These are phyloP conservation scores for Colletotrichum sp. DNA, from an alignment of 2,329 filamentous ascomycete genomes.

Conservation along the genomic window DNA sequence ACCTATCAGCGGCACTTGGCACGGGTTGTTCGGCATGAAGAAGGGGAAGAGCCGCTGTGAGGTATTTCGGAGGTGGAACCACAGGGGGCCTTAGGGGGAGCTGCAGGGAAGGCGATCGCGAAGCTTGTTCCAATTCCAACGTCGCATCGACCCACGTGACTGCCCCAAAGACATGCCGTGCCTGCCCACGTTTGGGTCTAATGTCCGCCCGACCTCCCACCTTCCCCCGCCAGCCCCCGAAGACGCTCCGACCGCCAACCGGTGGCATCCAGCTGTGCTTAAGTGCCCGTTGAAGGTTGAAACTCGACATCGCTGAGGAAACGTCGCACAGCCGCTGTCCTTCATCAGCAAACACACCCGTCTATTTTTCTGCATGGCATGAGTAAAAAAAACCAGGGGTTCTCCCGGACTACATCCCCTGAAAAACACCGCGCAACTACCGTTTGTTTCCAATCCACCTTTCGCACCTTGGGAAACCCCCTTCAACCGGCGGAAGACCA, in stretches of 20 bases:
- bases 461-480: neutral
- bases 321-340: neutral
- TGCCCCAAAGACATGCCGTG: neutral
- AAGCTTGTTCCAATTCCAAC: slow-evolving; percentile 17
- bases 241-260: neutral
- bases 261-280: neutral
- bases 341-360: neutral
- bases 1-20: neutral
- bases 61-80: neutral
- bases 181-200: slow-evolving; percentile 1
- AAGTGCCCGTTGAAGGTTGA: neutral
- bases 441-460: neutral
- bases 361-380: neutral
- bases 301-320: neutral
- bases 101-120: neutral
- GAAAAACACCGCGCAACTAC: neutral
- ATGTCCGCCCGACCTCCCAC: neutral
- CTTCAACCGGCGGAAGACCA: neutral
- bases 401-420: neutral
- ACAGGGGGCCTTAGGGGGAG: neutral
- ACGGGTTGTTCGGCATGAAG: neutral
- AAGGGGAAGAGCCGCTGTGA: neutral
- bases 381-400: neutral
- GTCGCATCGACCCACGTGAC: slow-evolving; percentile 19
- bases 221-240: neutral